Evolutionary conservation across 495 filamentous ascomycete species (phyloP).

Genomic region (Penicillium lividum): DNA sequence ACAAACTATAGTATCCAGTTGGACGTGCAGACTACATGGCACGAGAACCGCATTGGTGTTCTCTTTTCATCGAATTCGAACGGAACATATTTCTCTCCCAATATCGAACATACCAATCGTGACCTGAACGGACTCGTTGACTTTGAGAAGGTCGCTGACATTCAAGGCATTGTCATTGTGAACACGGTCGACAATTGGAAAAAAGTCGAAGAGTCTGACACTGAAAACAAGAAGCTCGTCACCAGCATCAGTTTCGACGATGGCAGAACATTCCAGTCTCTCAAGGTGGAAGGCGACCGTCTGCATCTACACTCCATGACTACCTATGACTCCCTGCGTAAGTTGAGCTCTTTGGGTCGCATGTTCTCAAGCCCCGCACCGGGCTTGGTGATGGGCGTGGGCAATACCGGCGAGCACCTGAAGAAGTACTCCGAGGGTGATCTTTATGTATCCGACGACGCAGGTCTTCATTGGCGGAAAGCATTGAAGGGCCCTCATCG

Average conservation of each 20-base stretch:
- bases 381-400: conserved; percentile 88
- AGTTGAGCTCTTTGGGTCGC: conserved; percentile 69
- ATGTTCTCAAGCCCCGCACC: conserved; percentile 93
- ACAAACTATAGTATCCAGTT: conserved; percentile 97
- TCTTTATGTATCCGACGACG: conserved; percentile 88
- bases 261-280: conserved; percentile 70
- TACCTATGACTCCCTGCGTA: conserved; percentile 38
- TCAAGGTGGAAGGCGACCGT: conserved; percentile 59
- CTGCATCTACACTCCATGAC: conserved; percentile 93
- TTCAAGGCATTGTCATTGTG: conserved; percentile 88
- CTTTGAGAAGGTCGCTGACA: conserved; percentile 86
- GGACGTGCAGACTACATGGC: conserved; percentile 74
- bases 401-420: conserved; percentile 78
- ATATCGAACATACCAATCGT: conserved; percentile 88
- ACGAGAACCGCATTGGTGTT: conserved; percentile 71
- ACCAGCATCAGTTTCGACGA: conserved; percentile 92
- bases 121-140: conserved; percentile 71
- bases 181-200: conserved; percentile 88
- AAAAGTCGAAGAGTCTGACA: conserved; percentile 59
- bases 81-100: conserved; percentile 89
- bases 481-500: conserved; percentile 81
- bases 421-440: conserved; percentile 65
- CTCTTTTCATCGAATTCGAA: conserved; percentile 94
- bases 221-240: conserved; percentile 62
- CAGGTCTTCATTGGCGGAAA: conserved; percentile 77